Conservation (phyloP, 805 yeast species). For the Suhomyces sp. region DNA sequence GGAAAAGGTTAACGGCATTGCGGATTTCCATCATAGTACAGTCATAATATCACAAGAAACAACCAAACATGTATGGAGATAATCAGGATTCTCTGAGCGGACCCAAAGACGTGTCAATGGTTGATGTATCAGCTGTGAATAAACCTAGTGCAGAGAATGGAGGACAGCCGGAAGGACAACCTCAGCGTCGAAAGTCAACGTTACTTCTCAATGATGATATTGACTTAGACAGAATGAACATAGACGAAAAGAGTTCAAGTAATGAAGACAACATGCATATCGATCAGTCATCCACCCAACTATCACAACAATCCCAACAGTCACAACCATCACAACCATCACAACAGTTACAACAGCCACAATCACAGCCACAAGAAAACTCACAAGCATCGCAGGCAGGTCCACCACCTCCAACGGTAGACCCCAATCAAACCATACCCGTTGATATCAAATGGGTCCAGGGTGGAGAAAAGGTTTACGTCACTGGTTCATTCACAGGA, state of each 20-base stretch:
- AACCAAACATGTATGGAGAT: constrained; percentile 2
- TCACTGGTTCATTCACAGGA: constrained; percentile 96
- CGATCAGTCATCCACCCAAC: constrained; percentile 14
- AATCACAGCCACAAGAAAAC: constrained; percentile 7
- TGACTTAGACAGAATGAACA: constrained; percentile 52
- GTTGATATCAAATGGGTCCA: constrained; percentile 88
- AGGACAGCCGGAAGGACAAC: constrained; percentile 12
- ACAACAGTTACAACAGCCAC: constrained; percentile 9
- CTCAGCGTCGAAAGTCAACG: constrained; percentile 64
- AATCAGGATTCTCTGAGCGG: not conserved
- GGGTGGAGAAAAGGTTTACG: constrained; percentile 95
- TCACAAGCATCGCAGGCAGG: constrained; percentile 11
- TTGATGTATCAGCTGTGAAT: constrained; percentile 39
- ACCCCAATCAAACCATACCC: constrained; percentile 39
- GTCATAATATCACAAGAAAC: too few relatives aligned
- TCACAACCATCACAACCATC: constrained; percentile 8
- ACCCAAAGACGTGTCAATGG: constrained; percentile 41
- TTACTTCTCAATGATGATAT: constrained; percentile 68
- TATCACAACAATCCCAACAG: constrained; percentile 4
- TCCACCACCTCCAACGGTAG: constrained; percentile 16
- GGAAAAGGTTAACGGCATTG: too few relatives aligned
- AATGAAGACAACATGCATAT: constrained; percentile 16
- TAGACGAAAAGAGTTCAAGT: constrained; percentile 32
- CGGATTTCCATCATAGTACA: too few relatives aligned
- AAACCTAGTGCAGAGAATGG: constrained; percentile 7